Conservation (phyloP, 1,284 basidiomycete species). For the Lignosus rhinocerotis region DNA sequence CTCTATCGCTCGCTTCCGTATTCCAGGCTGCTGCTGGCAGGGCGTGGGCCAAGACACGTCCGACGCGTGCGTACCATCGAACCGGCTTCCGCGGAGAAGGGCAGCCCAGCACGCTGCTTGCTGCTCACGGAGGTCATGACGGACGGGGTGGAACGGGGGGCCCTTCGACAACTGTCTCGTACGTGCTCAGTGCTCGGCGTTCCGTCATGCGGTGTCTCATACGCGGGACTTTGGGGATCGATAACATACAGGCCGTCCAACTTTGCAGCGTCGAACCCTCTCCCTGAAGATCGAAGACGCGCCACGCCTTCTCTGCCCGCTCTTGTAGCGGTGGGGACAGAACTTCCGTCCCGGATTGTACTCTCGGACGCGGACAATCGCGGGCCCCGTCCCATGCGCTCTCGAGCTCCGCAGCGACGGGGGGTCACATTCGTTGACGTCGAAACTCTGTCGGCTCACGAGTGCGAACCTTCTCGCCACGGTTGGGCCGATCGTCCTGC, state of each 20-base stretch:
- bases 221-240: background rate
- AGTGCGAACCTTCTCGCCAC: background rate
- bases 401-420: background rate
- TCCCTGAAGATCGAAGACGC: background rate
- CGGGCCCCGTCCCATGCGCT: background rate
- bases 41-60: constrained; percentile 45
- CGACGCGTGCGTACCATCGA: constrained; percentile 25
- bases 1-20: constrained; percentile 41
- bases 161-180: constrained; percentile 10
- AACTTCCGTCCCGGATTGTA: background rate
- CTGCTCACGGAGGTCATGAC: constrained; percentile 8
- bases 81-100: constrained; percentile 10
- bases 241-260: constrained; percentile 10
- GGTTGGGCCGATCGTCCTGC: background rate
- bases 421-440: constrained; percentile 6
- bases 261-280: background rate
- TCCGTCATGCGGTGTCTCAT: constrained; percentile 4
- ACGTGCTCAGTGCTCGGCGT: constrained; percentile 6
- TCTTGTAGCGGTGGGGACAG: background rate
- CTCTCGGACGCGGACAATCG: constrained; percentile 2
- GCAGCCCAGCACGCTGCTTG: constrained; percentile 1
- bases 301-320: background rate
- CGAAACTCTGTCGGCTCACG: constrained; percentile 4
- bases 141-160: constrained; percentile 1
- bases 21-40: constrained; percentile 52